Base-by-base conservation (phyloP, 306 rosid species). In the Inga leiocalycina region DNA sequence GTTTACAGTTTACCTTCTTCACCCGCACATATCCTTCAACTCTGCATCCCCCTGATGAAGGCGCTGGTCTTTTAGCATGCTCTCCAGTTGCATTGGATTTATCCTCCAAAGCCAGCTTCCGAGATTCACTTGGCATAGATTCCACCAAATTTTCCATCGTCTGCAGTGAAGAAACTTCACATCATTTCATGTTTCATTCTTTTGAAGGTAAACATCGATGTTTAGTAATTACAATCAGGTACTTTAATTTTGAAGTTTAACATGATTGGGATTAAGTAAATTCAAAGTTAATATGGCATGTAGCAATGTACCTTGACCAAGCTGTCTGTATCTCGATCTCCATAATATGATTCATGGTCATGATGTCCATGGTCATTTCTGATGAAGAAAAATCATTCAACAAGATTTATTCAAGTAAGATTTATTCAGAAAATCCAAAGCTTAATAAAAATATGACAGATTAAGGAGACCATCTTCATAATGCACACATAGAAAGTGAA, bases 291-390 rank as follows among this genome's bases (percentile, higher is more conserved):
- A 74, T 52, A 81, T 35, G 43, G 57, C 72, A 37, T 75, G 34
- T 87, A 96, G 97, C 98, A 71, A 37, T 75, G 44, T 89, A 96
- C 99, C 99, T 96, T 88, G 86, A 96, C 92, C 68, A 96, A 89
- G 81, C 90, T 89, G 48, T 93, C 99, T 75, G 96, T 84, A 91
- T 96, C 99, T 76, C 99, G 96, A 83, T 96, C 97, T 73, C 99
- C 99, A 76, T 93, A 86, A 82, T 96, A 96, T 56, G 99, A 92
- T 87, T 96, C 99, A 46, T 96, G 99, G 22, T 92, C 99, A 76
- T 95, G 98, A 88, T 90, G 99, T 73, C 98, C 99, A 83, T 92
- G 97, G 64, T 93, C 94, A 81, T 83, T 86, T 93, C 99, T 96
- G 91, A 77, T 84, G 84, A 65, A 82, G 74, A 62, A 73, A 88